These are phyloP conservation scores for Flaveria ramosissima DNA, from an alignment of 129 eudicot genomes.

Conservation along the genomic window DNA sequence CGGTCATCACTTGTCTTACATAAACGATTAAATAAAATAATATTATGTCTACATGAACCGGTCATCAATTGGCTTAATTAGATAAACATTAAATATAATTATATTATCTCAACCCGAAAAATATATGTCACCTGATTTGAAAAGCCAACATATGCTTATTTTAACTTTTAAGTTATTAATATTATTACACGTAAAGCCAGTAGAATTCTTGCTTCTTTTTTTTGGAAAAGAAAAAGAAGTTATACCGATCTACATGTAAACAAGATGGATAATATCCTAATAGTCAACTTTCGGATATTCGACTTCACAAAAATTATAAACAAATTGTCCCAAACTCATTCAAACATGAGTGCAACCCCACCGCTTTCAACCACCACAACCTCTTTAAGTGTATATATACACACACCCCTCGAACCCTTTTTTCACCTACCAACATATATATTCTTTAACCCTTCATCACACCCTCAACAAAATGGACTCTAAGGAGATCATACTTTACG, in stretches of 20 bases:
- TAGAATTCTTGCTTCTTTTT: neutral
- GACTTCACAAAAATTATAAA: neutral
- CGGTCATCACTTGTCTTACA: neutral
- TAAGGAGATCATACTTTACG: slow-evolving; percentile 29
- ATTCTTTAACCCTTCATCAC: neutral
- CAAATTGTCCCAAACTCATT: neutral
- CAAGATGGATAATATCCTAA: no score
- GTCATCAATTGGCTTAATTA: neutral
- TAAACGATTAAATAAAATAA: no score
- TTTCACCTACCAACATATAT: neutral
- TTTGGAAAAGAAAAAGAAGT: neutral
- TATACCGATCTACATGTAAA: neutral
- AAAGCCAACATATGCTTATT: neutral
- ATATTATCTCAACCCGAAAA: neutral
- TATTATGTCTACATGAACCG: neutral
- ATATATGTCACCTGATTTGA: neutral
- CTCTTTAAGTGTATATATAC: slow-evolving; percentile 20
- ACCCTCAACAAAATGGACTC: slow-evolving; percentile 18
- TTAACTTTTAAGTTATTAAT: neutral
- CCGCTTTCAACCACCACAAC: neutral
- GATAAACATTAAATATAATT: neutral
- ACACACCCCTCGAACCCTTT: neutral
- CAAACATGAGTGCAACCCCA: slow-evolving; percentile 5
- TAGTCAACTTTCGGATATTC: slow-evolving; percentile 3
- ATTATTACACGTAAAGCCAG: neutral